A percentile compares a stretch with the other conserved stretches of the same genome.
Conservation (phyloP, 257 asterid genomes). For the Scutellaria galericulata region DNA sequence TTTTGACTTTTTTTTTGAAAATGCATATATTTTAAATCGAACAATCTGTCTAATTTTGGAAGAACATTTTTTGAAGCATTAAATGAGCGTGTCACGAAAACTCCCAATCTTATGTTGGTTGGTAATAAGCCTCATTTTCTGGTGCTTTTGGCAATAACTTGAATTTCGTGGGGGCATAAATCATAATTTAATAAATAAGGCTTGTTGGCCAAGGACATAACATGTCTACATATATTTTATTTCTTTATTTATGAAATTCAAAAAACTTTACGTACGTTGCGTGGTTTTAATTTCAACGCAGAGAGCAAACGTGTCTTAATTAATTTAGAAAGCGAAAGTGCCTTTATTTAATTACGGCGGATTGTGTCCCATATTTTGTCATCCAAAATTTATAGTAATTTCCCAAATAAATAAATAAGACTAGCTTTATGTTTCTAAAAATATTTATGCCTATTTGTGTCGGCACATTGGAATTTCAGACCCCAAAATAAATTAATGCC, state of each 20-base stretch:
- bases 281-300: background rate
- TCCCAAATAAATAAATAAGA: too few relatives aligned
- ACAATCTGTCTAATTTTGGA: background rate
- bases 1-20: too few relatives aligned
- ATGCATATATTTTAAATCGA: too few relatives aligned
- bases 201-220: background rate
- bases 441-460: too few relatives aligned
- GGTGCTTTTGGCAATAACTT: background rate
- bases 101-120: background rate
- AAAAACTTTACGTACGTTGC: background rate
- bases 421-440: too few relatives aligned
- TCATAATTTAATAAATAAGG: background rate
- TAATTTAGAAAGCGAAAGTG: background rate
- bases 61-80: constrained; percentile 13
- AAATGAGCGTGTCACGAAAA: background rate
- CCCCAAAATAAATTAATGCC: too few relatives aligned
- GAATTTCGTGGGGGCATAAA: background rate
- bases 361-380: too few relatives aligned
- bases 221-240: background rate
- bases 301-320: background rate
- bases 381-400: too few relatives aligned
- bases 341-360: too few relatives aligned
- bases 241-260: background rate
- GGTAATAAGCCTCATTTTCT: background rate
- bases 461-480: too few relatives aligned